These are phyloP conservation scores for Actinomortierella ambigua DNA, from an alignment of 371 early-diverging fungal species.

Conservation along the genomic window DNA sequence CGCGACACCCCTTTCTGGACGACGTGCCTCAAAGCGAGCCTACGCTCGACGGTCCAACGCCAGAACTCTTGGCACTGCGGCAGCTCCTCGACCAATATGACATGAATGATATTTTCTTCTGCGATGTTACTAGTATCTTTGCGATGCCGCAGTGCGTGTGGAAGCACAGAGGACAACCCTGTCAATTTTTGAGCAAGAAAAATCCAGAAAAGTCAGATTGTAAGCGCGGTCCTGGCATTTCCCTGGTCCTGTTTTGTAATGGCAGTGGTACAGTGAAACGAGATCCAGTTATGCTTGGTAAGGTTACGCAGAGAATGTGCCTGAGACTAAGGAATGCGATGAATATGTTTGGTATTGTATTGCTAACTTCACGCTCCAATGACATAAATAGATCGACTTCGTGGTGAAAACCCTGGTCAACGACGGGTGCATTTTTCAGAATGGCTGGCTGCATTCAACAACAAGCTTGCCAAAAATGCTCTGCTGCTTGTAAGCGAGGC, in stretches of 20 bases:
- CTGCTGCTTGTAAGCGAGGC: slow-evolving; percentile 11
- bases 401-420: neutral
- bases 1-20: neutral
- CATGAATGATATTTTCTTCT: slow-evolving; percentile 13
- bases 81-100: neutral
- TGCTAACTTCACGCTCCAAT: neutral
- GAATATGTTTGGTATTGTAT: neutral
- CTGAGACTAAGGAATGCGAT: neutral
- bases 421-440: slow-evolving; percentile 3
- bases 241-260: slow-evolving; percentile 12
- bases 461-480: slow-evolving; percentile 5
- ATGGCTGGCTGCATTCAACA: slow-evolving; percentile 11
- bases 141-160: slow-evolving; percentile 11
- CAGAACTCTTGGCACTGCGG: neutral
- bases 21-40: neutral
- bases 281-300: slow-evolving; percentile 18
- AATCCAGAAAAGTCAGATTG: slow-evolving; percentile 2
- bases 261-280: slow-evolving; percentile 12
- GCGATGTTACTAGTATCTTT: slow-evolving; percentile 12
- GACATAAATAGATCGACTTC: slow-evolving; percentile 2
- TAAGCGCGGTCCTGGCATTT: slow-evolving; percentile 8
- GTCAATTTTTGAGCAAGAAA: slow-evolving; percentile 10
- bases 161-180: slow-evolving; percentile 7
- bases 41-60: neutral
- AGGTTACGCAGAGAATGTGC: too few relatives aligned